A percentile compares a stretch with the other conserved stretches of the same genome.
Conservation (phyloP, 108 stramenopile species). For the Chaetoceros tenuissimus region DNA sequence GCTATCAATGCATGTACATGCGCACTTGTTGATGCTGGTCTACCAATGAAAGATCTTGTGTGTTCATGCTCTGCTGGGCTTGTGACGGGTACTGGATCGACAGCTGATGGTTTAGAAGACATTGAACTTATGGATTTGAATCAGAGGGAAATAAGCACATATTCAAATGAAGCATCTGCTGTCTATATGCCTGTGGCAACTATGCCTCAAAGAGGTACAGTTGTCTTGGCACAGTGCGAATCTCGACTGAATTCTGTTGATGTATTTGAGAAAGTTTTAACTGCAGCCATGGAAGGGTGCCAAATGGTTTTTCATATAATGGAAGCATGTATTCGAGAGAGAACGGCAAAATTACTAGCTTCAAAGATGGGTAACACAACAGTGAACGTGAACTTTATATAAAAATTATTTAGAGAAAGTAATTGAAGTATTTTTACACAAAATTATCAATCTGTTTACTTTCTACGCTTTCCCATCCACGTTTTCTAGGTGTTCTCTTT, state of each 20-base stretch:
- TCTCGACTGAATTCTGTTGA: slow-evolving; percentile 55
- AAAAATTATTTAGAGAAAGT: too few species aligned
- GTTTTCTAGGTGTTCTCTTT: too few species aligned
- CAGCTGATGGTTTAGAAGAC: slow-evolving; percentile 10
- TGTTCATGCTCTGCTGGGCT: slow-evolving; percentile 79
- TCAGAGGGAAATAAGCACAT: slow-evolving; percentile 46
- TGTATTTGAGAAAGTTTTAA: slow-evolving; percentile 57
- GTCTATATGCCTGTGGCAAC: slow-evolving; percentile 73
- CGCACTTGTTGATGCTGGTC: slow-evolving; percentile 75
- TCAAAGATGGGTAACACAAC: slow-evolving; percentile 42
- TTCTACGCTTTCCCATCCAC: background rate
- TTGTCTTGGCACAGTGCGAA: slow-evolving; percentile 83
- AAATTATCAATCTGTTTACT: too few species aligned
- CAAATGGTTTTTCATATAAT: slow-evolving; percentile 71
- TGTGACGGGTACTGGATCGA: slow-evolving; percentile 29
- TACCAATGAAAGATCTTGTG: slow-evolving; percentile 75
- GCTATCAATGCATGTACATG: slow-evolving; percentile 78
- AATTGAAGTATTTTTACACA: too few species aligned
- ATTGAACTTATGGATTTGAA: slow-evolving; percentile 75
- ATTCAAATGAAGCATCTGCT: slow-evolving; percentile 40
- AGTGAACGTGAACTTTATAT: slow-evolving; percentile 7
- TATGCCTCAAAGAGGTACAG: slow-evolving; percentile 76
- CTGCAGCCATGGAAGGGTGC: slow-evolving; percentile 79
- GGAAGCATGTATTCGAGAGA: slow-evolving; percentile 71
- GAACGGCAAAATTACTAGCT: slow-evolving; percentile 39